phyloP scores from a whole-genome alignment of 164 flowering plant species.

The Berberis vulgaris region DNA sequence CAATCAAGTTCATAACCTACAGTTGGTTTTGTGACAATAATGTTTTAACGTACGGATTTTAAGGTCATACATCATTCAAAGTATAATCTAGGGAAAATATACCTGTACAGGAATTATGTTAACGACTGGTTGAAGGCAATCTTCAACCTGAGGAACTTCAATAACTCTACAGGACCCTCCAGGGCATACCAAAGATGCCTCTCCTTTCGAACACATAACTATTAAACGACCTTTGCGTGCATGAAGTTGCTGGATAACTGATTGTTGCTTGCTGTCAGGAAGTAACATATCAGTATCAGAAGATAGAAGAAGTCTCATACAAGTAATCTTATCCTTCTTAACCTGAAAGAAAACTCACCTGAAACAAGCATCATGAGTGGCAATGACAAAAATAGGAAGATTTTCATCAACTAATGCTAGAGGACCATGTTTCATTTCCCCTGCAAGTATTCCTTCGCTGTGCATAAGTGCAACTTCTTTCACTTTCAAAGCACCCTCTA shows the following conservation, averaged over 20 bases:
- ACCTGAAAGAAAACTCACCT: slow-evolving; percentile 36
- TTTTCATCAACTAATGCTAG: slow-evolving; percentile 92
- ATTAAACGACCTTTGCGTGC: slow-evolving; percentile 93
- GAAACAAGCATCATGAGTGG: slow-evolving; percentile 91
- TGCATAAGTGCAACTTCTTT: slow-evolving; percentile 98
- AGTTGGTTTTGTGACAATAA: too few relatives aligned
- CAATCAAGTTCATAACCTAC: too few relatives aligned
- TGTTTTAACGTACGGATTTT: too few relatives aligned
- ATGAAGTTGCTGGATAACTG: slow-evolving; percentile 94
- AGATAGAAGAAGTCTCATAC: not conserved
- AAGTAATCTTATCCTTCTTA: not conserved
- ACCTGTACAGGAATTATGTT: slow-evolving; percentile 96
- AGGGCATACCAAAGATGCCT: slow-evolving; percentile 54
- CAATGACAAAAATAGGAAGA: slow-evolving; percentile 89
- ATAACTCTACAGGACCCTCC: slow-evolving; percentile 67
- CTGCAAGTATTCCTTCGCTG: slow-evolving; percentile 97
- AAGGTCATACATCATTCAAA: too few relatives aligned
- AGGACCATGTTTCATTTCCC: slow-evolving; percentile 99
- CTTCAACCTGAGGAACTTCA: slow-evolving; percentile 92
- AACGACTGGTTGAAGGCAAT: slow-evolving; percentile 93
- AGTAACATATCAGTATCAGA: slow-evolving; percentile 7
- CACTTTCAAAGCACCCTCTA: slow-evolving; percentile 95
- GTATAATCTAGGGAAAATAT: not conserved
- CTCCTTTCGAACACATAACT: slow-evolving; percentile 88
- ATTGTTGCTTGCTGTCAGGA: slow-evolving; percentile 87